Evolutionary conservation across 176 grass and related monocot species (phyloP).

Genomic region (Areca catechu): DNA sequence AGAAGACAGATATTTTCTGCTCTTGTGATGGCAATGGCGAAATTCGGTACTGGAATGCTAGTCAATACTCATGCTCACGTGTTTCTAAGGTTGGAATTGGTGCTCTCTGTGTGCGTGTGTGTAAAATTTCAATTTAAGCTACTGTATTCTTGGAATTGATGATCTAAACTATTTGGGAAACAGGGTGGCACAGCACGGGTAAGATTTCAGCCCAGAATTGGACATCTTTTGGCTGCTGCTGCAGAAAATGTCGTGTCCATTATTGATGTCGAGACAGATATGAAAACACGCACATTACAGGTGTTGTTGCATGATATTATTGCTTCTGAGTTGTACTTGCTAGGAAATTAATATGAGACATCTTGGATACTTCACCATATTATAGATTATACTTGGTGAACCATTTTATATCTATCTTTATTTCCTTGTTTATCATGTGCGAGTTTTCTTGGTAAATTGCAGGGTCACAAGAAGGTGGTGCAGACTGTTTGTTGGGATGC

Average conservation of each 20-base stretch:
- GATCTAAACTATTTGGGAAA: constrained; percentile 21
- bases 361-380: too few species aligned
- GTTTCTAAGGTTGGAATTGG: constrained; percentile 41
- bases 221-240: constrained; percentile 72
- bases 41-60: constrained; percentile 55
- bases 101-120: too few species aligned
- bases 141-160: constrained; percentile 6
- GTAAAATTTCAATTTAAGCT: background rate
- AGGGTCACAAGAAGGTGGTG: constrained; percentile 63
- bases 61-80: constrained; percentile 27
- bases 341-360: too few species aligned
- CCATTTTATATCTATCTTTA: background rate
- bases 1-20: constrained; percentile 40
- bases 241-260: constrained; percentile 63
- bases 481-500: constrained; percentile 82
- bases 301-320: constrained; percentile 14
- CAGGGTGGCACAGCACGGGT: constrained; percentile 67
- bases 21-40: constrained; percentile 65
- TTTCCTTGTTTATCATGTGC: background rate
- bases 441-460: constrained; percentile 14
- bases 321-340: too few species aligned
- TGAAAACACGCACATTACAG: constrained; percentile 39
- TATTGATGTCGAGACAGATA: constrained; percentile 57
- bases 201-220: constrained; percentile 71
- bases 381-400: too few species aligned